Evolutionary conservation across 805 yeast genomes (phyloP), one percentile per base, ranked within the genome.

Genomic region (Suhomyces sp.): DNA sequence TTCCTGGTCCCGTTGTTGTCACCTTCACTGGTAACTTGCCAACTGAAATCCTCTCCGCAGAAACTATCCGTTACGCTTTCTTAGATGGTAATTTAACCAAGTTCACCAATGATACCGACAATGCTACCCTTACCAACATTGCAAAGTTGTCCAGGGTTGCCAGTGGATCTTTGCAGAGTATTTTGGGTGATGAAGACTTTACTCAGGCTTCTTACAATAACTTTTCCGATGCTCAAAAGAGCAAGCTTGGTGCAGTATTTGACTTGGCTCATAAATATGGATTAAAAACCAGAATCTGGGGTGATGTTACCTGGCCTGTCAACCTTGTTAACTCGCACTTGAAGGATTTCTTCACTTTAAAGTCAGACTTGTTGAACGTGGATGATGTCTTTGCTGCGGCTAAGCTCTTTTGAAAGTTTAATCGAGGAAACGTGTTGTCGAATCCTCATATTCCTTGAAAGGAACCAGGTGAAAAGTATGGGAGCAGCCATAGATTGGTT

Each of bases 1-100:
- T 55, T 2, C 56, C 64, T 31, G 81, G 81, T 1, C 87, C 88
- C 4, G 37, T 84, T 7, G 73, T 84, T 0, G 63, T 83, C 4
- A 70, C 83, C 5, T 68, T 81, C 19, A 83, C 88, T 0, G 93
- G 93, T 1, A 70, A 78, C 46, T 66, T 75, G 19, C 88, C 88
- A 1, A 47, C 57, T 25, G 72, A 63, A 12, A 39, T 48, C 6
- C 54, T 65, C 2, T 44, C 48, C 29, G 42, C 32, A 12, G 59
- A 55, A 30, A 42, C 45, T 4, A 34, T 32, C 3, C 39, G 66
- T n/a, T 65, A 68, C 56, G 47, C 68, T 31, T 80, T 77, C 46
- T 58, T 63, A 24, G 86, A 80, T 53, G 82, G 76, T 4, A 77
- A 80, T 2, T 60, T 79, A 33, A 53, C 44, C 3, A 39, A 47